Base-by-base conservation (phyloP, 1,284 basidiomycete genomes). In the Somion occarium region DNA sequence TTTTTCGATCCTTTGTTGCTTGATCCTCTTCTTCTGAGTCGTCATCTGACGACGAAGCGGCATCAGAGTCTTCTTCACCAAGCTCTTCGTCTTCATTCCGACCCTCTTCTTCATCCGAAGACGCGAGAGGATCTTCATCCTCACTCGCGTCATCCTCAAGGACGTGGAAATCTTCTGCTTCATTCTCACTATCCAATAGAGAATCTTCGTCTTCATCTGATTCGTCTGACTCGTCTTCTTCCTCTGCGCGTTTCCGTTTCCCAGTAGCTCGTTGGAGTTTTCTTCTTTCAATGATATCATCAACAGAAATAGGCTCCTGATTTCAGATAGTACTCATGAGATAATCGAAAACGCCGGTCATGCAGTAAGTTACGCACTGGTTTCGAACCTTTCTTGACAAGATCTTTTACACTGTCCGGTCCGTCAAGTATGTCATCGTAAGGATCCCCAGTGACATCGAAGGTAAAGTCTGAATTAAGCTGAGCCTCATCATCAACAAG, bases 251-350 rank as follows among this genome's bases (percentile, higher is more conserved):
- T 71, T 89, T 88, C 52, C 83, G 75, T 65, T 89, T 88, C 26
- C 69, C 69, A 39, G 65, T 64, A 55, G 61, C 56, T 56, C 64
- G 66, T 60, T 71, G 62, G 50, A 76, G 72, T 50, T 73, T 80
- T 51, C 86, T 75, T 52, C 85, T 75, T 44, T 83, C 84, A 61
- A 95, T 93, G 58, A 96, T 97, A 63, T 97, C 92, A 69, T 97
- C 91, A 9, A 98, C 86, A 42, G 88, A 92, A 45, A 97, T 81
- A 13, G 88, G 84, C 62, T 81, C 75, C 87, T 50, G 19, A 5
- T 91, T 53, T 18, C 39, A 18, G 19, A 18, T 15, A 41, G 39
- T 22, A 19, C 38, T 18, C 37, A 26, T 41, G 48, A 27, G 48
- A 47, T 56, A 57, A 20, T 25, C n/a, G n/a, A n/a, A n/a, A 53